phyloP scores from a whole-genome alignment of 305 asterid species.

The Ruellia speciosa region DNA sequence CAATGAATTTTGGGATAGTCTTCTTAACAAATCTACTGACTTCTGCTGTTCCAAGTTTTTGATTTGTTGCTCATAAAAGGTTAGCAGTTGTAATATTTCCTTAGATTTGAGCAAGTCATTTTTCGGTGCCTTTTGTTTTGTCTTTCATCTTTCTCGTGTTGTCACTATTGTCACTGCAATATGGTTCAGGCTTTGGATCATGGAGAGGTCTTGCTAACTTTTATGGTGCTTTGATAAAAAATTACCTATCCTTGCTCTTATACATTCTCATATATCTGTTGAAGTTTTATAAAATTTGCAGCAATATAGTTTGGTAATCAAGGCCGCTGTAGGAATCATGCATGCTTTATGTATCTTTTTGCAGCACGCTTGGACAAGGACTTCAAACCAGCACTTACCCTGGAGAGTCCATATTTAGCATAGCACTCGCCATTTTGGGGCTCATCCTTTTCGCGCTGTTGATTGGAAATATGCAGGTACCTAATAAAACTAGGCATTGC shows the following conservation, averaged over 20 bases:
- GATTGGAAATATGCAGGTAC: constrained; percentile 99
- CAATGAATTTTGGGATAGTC: neutral
- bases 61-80: neutral
- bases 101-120: constrained; percentile 3
- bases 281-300: neutral
- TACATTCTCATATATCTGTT: neutral
- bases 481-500: neutral
- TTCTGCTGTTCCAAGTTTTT: neutral
- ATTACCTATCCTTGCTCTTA: neutral
- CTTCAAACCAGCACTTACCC: constrained; percentile 92
- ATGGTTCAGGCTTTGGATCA: constrained; percentile 5
- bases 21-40: neutral
- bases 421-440: constrained; percentile 91
- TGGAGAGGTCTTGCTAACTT: neutral
- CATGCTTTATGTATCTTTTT: constrained; percentile 21
- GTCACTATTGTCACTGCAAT: neutral
- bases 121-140: neutral
- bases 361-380: constrained; percentile 99
- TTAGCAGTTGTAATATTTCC: neutral
- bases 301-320: neutral
- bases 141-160: neutral
- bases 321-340: neutral
- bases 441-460: constrained; percentile 93
- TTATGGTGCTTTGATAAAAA: neutral
- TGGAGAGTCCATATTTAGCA: constrained; percentile 95